Base-by-base conservation (phyloP, 2,329 filamentous ascomycete species). In the Trichoderma sp. region DNA sequence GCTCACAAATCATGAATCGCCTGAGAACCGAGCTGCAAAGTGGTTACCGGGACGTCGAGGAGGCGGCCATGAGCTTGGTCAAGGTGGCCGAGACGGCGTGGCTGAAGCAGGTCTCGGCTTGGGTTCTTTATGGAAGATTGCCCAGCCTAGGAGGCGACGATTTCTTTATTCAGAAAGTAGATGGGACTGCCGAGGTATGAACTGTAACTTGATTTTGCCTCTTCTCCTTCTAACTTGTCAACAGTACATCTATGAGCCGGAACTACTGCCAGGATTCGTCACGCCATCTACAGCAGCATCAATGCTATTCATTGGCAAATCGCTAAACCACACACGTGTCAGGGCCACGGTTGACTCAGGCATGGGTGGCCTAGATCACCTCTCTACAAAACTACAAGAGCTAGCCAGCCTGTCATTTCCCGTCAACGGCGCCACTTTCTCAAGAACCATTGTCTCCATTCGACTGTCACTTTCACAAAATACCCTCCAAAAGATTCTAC, bases 271-370 rank as follows among this genome's bases (percentile, higher is more conserved):
- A 0, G 89, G 88, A 14, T 97, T 97, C 76, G 92, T 97, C 7
- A 90, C 89, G 0, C 78, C 86, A 0, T 82, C 89, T 5, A 92
- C 93, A 1, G 93, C 93, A 8, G 85, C 87, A 4, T 97, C 94
- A 0, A 93, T 98, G 77, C 82, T 97, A 5, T 97, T 97, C 76
- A 91, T 97, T 71, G 96, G 96, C 13, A 92, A 91, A 72, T 96
- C 94, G 0, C 83, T 98, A 58, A 93, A 96, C 73, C 92, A 97
- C 72, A 91, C 97, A 66, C 86, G 91, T 60, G 84, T 86, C 18
- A 84, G 83, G 73, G 83, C 82, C 68, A 82, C 79, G 58, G 76
- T 81, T 11, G 81, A 83, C 69, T 79, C 81, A 16, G 77, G 81
- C 63, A 72, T 83, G 24, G 80, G 81, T 39, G 87, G 88, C 34